A percentile compares a stretch with the other conserved stretches of the same genome.
Evolutionary conservation across 805 yeast genomes (phyloP).

Genomic region (Wickerhamiella kazuoi): DNA sequence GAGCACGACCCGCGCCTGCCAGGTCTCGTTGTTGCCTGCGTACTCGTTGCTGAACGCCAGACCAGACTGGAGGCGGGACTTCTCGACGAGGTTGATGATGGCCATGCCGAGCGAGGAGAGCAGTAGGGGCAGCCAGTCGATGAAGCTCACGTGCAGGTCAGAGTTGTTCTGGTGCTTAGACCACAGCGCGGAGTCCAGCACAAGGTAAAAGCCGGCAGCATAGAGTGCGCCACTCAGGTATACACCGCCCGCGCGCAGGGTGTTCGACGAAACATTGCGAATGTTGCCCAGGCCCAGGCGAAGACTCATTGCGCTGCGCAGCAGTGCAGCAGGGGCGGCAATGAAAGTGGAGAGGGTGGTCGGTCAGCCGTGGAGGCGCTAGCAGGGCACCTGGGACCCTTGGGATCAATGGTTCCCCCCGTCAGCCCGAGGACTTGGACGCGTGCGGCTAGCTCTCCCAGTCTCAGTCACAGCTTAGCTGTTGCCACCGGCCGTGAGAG

Average conservation of each 20-base stretch:
- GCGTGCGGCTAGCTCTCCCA: too few relatives aligned
- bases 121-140: constrained; percentile 90
- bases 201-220: constrained; percentile 76
- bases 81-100: constrained; percentile 55
- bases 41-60: constrained; percentile 24
- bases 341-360: too few relatives aligned
- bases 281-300: constrained; percentile 10
- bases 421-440: too few relatives aligned
- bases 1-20: constrained; percentile 85
- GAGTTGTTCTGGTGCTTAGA: constrained; percentile 76
- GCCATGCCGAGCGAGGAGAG: constrained; percentile 83
- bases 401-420: too few relatives aligned
- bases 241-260: constrained; percentile 55
- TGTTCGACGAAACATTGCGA: constrained; percentile 50
- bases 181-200: constrained; percentile 76
- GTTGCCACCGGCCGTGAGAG: too few relatives aligned
- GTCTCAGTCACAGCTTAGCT: too few relatives aligned
- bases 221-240: constrained; percentile 37
- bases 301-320: constrained; percentile 2
- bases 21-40: constrained; percentile 37
- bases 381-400: too few relatives aligned
- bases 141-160: constrained; percentile 68
- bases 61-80: constrained; percentile 31
- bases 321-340: too few relatives aligned
- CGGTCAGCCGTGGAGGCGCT: too few relatives aligned